These are phyloP conservation scores for Begonia peltatifolia DNA, from an alignment of 306 rosid species.

Conservation along the genomic window DNA sequence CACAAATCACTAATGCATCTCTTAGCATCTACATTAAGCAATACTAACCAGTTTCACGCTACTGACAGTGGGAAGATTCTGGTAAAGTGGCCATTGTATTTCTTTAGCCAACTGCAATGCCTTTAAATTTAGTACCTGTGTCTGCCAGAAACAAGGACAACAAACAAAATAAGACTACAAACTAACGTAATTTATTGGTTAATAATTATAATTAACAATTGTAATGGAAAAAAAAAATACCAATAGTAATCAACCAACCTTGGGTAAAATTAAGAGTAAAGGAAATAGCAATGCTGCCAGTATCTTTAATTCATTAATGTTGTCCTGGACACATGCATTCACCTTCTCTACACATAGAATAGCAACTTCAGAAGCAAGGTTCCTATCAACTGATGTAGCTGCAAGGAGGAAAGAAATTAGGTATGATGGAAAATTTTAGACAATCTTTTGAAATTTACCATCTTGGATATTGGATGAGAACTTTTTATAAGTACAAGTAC, in stretches of 20 bases:
- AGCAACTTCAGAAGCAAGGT: slow-evolving; percentile 45
- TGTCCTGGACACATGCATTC: slow-evolving; percentile 21
- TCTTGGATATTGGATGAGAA: not conserved
- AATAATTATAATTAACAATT: slow-evolving; percentile 4
- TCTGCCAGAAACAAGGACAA: slow-evolving; percentile 23
- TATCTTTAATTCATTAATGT: slow-evolving; percentile 20
- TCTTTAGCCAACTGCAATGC: slow-evolving; percentile 47
- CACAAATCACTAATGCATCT: not conserved
- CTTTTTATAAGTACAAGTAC: no score
- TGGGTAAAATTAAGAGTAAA: slow-evolving; percentile 52
- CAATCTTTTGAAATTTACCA: not conserved
- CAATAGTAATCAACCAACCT: slow-evolving; percentile 29
- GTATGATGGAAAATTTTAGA: not conserved
- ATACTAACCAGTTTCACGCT: slow-evolving; percentile 32
- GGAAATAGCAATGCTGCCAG: slow-evolving; percentile 60
- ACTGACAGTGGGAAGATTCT: slow-evolving; percentile 28
- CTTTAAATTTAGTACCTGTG: slow-evolving; percentile 50
- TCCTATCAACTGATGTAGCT: slow-evolving; percentile 44
- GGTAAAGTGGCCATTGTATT: slow-evolving; percentile 62
- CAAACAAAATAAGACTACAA: not conserved
- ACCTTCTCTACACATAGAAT: slow-evolving; percentile 43
- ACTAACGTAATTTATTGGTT: slow-evolving; percentile 1
- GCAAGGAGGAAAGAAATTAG: slow-evolving; percentile 10
- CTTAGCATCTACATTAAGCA: not conserved
- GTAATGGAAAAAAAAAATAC: slow-evolving; percentile 6